Evolutionary conservation across 1,284 basidiomycete genomes (phyloP), one percentile per base, ranked within the genome.

Genomic region (Tilletiopsis washingtonensis): DNA sequence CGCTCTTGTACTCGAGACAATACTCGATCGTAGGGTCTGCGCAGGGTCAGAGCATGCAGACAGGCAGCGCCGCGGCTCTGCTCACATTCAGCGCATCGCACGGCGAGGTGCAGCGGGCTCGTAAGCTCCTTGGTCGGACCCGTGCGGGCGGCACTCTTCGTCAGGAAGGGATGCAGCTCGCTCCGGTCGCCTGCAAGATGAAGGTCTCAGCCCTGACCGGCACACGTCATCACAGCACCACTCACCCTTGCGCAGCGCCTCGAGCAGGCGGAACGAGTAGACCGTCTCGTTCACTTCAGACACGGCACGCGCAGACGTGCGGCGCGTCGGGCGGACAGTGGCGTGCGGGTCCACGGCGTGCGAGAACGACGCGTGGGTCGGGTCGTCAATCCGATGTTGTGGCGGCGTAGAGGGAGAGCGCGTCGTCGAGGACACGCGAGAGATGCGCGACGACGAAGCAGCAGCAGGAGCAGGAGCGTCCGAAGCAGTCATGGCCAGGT

Each of bases 41-140:
- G 6, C 5, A 25, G 24, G 12, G 45, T 43, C n/a, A n/a, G n/a
- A n/a, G n/a, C n/a, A n/a, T n/a, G n/a, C n/a, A n/a, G 26, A 19
- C 12, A 47, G 49, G 25, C 7, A 12, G 21, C 26, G 23, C 9
- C n/a, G 27, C n/a, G 34, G 5, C 40, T 19, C 14, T 47, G 34
- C 49, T 53, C 27, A 45, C 23, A 44, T 78, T 84, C 59, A 64
- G 84, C 87, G 65, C 90, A 90, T 45, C 86, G 80, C 14, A 93
- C 84, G 3, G 89, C 88, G 32, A 93, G 81, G 69, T 90, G 88
- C 5, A 93, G 77, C 0, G 88, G 82, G 4, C 84, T 63, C 7
- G 61, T 63, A 41, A 60, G 60, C 40, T 68, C 59, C 37, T 64
- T 65, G 49, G 51, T 29, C 43, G 37, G n/a, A 36, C 43, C n/a